Percentiles rank a stretch among this genome's conserved stretches.
Evolutionary conservation across 768 basidiomycete species (phyloP).

Genomic region (Tricholoma sp.): DNA sequence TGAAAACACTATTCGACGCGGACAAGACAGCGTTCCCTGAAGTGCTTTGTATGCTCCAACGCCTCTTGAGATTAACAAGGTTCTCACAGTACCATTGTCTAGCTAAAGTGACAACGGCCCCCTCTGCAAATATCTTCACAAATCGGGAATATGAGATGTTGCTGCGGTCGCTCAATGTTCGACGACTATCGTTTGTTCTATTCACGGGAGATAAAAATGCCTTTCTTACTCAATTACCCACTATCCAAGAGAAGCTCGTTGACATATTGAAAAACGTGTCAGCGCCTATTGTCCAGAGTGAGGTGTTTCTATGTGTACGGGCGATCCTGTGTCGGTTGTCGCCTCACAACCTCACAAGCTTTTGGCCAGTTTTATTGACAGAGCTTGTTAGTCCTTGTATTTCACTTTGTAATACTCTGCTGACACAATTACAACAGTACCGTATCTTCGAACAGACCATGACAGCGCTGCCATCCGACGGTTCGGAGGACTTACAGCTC

Average conservation of each 20-base stretch:
- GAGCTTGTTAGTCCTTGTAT: constrained; percentile 59
- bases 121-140: constrained; percentile 95
- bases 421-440: constrained; percentile 43
- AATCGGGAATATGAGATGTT: constrained; percentile 94
- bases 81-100: constrained; percentile 21
- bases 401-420: neutral
- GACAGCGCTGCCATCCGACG: constrained; percentile 65
- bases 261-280: constrained; percentile 81
- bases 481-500: constrained; percentile 78
- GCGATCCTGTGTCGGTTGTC: constrained; percentile 88
- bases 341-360: constrained; percentile 86
- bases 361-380: constrained; percentile 94
- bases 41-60: constrained; percentile 56
- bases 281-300: constrained; percentile 83
- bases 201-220: constrained; percentile 88
- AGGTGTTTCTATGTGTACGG: constrained; percentile 91
- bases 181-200: constrained; percentile 83
- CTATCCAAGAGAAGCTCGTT: constrained; percentile 95
- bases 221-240: constrained; percentile 83
- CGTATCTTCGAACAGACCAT: constrained; percentile 86
- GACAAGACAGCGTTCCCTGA: constrained; percentile 88
- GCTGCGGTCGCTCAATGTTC: constrained; percentile 77
- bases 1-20: constrained; percentile 75
- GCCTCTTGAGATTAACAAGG: constrained; percentile 20
- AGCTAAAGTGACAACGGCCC: constrained; percentile 77